Evolutionary conservation across 352 stramenopile genomes (phyloP).

Genomic region (Phytophthora ohioensis): DNA sequence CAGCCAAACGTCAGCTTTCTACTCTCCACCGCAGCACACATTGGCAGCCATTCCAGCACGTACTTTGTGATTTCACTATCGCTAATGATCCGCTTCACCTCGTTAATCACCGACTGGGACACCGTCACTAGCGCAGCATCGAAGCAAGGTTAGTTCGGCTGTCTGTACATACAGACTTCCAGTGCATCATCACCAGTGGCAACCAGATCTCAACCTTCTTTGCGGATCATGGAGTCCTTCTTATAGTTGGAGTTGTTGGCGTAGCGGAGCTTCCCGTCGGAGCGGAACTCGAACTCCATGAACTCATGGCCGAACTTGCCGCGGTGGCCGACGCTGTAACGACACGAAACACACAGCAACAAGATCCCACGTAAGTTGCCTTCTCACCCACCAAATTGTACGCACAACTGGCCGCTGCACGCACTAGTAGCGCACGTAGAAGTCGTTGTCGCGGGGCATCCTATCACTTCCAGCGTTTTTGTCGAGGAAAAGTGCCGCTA

Average conservation of each 20-base stretch:
- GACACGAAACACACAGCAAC: constrained; percentile 2
- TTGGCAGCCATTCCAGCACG: constrained; percentile 1
- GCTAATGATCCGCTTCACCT: constrained; percentile 95
- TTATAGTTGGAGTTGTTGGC: constrained; percentile 99
- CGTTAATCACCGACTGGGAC: constrained; percentile 91
- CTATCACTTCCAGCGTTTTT: constrained; percentile 14
- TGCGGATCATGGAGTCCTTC: constrained; percentile 97
- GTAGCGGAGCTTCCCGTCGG: constrained; percentile 94
- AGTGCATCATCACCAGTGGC: not conserved
- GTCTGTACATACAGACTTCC: not conserved
- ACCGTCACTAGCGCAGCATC: constrained; percentile 77
- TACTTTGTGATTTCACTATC: constrained; percentile 93
- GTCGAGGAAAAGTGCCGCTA: not conserved
- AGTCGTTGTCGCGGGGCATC: constrained; percentile 82
- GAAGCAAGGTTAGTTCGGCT: not conserved
- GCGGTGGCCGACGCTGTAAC: constrained; percentile 92
- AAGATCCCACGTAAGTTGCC: not conserved
- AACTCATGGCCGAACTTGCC: constrained; percentile 98
- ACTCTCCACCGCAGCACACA: not conserved
- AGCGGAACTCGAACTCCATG: constrained; percentile 97
- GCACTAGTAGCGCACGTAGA: constrained; percentile 92
- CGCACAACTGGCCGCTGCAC: constrained; percentile 20
- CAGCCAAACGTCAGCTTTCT: constrained; percentile 10
- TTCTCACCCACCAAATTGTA: not conserved
- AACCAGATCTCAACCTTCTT: constrained; percentile 82